Conservation (phyloP, 1,284 basidiomycete genomes). For the Anthracocystis panici-leucophaei region DNA sequence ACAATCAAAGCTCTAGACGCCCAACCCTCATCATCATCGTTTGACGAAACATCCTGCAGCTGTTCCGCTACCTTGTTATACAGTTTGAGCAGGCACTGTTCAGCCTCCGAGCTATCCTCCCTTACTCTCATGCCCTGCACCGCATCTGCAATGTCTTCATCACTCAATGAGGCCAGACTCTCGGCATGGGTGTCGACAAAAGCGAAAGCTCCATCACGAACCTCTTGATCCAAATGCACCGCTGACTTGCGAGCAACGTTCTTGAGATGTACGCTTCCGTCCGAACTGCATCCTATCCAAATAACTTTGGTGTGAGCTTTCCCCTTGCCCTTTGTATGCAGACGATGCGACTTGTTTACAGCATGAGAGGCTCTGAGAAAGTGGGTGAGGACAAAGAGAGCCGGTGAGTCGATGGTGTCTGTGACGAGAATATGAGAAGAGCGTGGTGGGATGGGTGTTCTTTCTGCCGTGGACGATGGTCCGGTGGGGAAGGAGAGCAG, state of each 20-base stretch:
- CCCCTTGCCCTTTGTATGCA: constrained; percentile 17
- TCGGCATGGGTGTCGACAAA: constrained; percentile 36
- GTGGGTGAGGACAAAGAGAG: constrained; percentile 46
- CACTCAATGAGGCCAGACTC: not conserved
- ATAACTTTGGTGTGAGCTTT: constrained; percentile 34
- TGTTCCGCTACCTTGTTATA: constrained; percentile 14
- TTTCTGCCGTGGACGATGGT: constrained; percentile 13
- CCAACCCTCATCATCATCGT: not conserved
- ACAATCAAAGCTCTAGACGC: constrained; percentile 30
- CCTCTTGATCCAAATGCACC: constrained; percentile 43
- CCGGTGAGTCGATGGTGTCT: constrained; percentile 54
- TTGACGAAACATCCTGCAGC: constrained; percentile 2
- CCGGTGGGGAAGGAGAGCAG: constrained; percentile 40
- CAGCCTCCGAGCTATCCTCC: not conserved
- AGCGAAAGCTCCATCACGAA: constrained; percentile 22
- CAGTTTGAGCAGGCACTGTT: constrained; percentile 8
- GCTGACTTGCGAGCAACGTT: constrained; percentile 46
- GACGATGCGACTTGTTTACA: constrained; percentile 16
- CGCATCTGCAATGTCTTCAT: not conserved
- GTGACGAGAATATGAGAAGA: constrained; percentile 53
- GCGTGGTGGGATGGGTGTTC: constrained; percentile 44
- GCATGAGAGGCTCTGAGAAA: constrained; percentile 42
- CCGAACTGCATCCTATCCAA: constrained; percentile 50
- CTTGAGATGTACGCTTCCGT: constrained; percentile 40
- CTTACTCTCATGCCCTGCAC: constrained; percentile 1